phyloP scores from a whole-genome alignment of 129 eudicot genomes.

The Silybum marianum region DNA sequence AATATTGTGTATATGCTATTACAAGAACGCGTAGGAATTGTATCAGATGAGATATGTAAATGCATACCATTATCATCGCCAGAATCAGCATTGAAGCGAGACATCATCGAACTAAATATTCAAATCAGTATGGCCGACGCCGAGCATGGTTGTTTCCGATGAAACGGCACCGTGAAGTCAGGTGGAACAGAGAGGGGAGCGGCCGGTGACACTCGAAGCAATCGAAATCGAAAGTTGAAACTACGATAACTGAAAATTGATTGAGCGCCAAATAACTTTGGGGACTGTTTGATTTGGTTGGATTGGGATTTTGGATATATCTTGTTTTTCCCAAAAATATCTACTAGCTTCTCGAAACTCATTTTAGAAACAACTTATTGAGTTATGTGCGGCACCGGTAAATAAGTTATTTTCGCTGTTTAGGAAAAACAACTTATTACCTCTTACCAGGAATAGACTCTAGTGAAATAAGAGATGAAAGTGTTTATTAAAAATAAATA shows the following conservation, averaged over 20 bases:
- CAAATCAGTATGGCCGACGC: not conserved
- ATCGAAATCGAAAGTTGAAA: not conserved
- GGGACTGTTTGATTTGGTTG: no score
- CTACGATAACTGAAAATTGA: not conserved
- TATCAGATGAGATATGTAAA: not conserved
- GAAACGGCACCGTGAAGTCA: not conserved
- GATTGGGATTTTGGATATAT: no score
- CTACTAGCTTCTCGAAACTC: no score
- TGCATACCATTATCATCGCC: conserved; percentile 1
- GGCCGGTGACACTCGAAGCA: not conserved
- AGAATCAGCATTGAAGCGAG: not conserved
- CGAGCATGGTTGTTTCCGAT: not conserved
- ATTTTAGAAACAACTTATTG: no score
- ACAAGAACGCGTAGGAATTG: not conserved
- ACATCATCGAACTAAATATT: not conserved
- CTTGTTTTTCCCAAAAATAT: no score
- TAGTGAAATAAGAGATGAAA: no score
- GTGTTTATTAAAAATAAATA: no score
- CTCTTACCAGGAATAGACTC: no score
- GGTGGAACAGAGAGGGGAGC: conserved; percentile 2
- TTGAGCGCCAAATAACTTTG: not conserved
- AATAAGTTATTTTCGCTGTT: no score
- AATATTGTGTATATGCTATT: not conserved
- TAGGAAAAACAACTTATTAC: no score
- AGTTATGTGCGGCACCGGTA: no score